Evolutionary conservation across 345 rosid genomes (phyloP).

Genomic region (Gossypium longicalyx): DNA sequence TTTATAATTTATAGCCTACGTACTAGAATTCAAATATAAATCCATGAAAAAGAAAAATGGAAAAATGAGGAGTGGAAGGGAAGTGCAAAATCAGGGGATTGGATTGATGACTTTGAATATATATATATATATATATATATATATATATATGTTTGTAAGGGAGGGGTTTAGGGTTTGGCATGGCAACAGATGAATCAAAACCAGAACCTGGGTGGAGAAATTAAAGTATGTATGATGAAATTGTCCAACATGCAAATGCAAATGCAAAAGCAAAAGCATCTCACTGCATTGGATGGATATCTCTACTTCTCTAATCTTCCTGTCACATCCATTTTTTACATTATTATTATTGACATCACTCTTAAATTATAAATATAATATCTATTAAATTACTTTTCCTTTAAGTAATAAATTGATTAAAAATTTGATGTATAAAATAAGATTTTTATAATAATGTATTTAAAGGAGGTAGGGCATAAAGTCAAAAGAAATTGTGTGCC

Average conservation of each 20-base stretch:
- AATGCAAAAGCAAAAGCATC: constrained; percentile 11
- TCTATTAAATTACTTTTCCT: too few species aligned
- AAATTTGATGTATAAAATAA: too few species aligned
- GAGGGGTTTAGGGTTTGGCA: not conserved
- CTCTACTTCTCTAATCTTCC: not conserved
- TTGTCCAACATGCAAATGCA: constrained; percentile 27
- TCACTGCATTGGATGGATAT: constrained; percentile 25
- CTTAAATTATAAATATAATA: not conserved
- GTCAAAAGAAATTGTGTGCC: constrained; percentile 20
- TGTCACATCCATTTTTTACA: constrained; percentile 1
- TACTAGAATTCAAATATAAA: too few species aligned
- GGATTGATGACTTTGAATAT: constrained; percentile 5
- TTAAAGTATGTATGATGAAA: constrained; percentile 13
- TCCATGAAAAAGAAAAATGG: too few species aligned
- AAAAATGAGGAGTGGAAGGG: constrained; percentile 14
- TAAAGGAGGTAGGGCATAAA: too few species aligned
- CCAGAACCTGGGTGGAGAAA: constrained; percentile 22
- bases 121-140: too few species aligned
- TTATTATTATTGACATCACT: too few species aligned
- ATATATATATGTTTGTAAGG: too few species aligned
- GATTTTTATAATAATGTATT: too few species aligned
- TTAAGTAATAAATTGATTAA: too few species aligned
- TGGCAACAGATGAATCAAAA: not conserved
- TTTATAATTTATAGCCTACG: too few species aligned
- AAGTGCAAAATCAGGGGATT: constrained; percentile 24